These are phyloP conservation scores for Naganishia sp. DNA, from an alignment of 1,284 basidiomycete genomes.

Conservation along the genomic window DNA sequence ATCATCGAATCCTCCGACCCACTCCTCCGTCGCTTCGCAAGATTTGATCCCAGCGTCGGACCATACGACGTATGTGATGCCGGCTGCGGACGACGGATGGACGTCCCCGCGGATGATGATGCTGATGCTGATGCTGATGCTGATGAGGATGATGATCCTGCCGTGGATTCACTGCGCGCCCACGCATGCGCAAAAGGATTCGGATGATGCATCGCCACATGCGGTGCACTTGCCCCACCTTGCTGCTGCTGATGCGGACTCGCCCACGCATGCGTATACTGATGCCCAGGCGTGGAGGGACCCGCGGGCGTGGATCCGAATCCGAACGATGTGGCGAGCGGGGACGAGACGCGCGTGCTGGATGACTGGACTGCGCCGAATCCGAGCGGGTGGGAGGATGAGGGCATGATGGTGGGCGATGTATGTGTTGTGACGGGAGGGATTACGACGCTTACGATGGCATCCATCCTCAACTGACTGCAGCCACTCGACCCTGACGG, in stretches of 20 bases:
- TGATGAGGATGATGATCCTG: background rate
- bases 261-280: constrained; percentile 7
- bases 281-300: background rate
- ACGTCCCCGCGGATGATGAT: background rate
- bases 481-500: background rate
- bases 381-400: constrained; percentile 1
- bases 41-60: background rate
- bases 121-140: background rate
- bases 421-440: no score
- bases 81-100: background rate
- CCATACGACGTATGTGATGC: no score
- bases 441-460: no score
- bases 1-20: constrained; percentile 6
- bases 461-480: background rate
- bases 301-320: constrained; percentile 1
- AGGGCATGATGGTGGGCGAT: background rate
- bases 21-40: constrained; percentile 7
- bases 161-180: background rate
- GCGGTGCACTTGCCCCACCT: background rate
- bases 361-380: constrained; percentile 8
- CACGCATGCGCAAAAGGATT: constrained; percentile 13
- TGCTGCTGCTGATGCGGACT: constrained; percentile 7
- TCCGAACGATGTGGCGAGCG: constrained; percentile 14
- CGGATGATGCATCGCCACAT: background rate
- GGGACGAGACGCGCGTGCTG: constrained; percentile 10